Evolutionary conservation across 345 rosid species (phyloP).

Genomic region (Linum trigynum): DNA sequence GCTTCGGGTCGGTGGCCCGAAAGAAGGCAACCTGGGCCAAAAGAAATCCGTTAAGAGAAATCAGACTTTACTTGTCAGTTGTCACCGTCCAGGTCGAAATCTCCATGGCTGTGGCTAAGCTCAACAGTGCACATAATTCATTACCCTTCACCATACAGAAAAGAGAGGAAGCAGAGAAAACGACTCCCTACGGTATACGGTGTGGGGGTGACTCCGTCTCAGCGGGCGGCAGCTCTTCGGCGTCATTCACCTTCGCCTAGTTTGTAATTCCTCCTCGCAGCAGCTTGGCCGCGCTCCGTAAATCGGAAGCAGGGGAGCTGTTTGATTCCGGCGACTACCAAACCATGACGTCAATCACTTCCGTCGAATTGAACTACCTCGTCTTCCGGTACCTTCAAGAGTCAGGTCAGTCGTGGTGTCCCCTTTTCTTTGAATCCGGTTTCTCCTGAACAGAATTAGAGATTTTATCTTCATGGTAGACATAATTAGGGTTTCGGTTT

Average conservation of each 20-base stretch:
- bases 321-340: neutral
- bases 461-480: no score
- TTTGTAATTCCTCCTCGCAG: neutral
- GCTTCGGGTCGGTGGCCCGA: no score
- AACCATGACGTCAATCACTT: slow-evolving; percentile 58
- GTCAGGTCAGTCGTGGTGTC: slow-evolving; percentile 40
- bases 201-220: neutral
- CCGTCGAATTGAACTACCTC: slow-evolving; percentile 78
- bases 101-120: no score
- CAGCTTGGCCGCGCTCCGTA: neutral
- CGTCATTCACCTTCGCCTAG: neutral
- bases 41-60: no score
- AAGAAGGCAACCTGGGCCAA: no score
- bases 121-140: no score
- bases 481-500: slow-evolving; percentile 18
- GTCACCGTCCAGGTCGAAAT: no score
- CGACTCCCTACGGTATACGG: neutral
- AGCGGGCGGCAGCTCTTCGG: neutral
- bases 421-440: neutral
- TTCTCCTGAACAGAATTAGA: neutral
- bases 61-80: no score
- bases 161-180: no score
- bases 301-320: neutral
- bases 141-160: no score
- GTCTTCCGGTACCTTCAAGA: slow-evolving; percentile 93